Evolutionary conservation across 306 rosid species (phyloP).

Genomic region (Acacia melanoxylon): DNA sequence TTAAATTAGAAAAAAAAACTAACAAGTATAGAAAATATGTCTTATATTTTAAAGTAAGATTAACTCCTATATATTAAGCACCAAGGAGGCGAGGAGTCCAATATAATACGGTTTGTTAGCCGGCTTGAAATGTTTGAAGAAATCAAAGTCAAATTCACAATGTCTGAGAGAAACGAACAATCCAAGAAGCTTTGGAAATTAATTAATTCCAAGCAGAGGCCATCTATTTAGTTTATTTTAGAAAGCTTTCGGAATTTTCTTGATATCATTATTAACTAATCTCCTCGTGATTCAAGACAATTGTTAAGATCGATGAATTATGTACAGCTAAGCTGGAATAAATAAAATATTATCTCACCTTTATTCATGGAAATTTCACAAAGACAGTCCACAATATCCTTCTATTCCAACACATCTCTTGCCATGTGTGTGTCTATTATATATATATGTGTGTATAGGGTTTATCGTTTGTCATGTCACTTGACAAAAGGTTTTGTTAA

Average conservation of each 20-base stretch:
- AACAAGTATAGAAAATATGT: too few relatives aligned
- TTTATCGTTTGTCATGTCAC: too few relatives aligned
- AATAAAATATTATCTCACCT: background rate
- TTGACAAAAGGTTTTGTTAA: too few relatives aligned
- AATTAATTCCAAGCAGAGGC: background rate
- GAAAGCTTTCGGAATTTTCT: background rate
- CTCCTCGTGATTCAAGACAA: background rate
- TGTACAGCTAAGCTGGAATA: background rate
- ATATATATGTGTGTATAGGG: too few relatives aligned
- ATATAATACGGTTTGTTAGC: background rate
- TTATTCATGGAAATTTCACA: background rate
- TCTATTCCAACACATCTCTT: too few relatives aligned
- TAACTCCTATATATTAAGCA: too few relatives aligned
- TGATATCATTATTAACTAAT: background rate
- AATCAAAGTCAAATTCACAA: background rate
- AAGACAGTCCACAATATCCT: too few relatives aligned
- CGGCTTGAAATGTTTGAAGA: constrained; percentile 1
- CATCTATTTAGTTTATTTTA: background rate
- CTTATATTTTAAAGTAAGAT: too few relatives aligned
- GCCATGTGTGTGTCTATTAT: too few relatives aligned
- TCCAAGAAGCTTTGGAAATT: background rate
- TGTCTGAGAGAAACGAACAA: background rate
- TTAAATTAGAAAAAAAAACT: too few relatives aligned
- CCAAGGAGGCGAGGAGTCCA: background rate
- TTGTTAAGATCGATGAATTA: background rate